phyloP scores from a whole-genome alignment of 1,284 basidiomycete species.

The Ustilago hordei region DNA sequence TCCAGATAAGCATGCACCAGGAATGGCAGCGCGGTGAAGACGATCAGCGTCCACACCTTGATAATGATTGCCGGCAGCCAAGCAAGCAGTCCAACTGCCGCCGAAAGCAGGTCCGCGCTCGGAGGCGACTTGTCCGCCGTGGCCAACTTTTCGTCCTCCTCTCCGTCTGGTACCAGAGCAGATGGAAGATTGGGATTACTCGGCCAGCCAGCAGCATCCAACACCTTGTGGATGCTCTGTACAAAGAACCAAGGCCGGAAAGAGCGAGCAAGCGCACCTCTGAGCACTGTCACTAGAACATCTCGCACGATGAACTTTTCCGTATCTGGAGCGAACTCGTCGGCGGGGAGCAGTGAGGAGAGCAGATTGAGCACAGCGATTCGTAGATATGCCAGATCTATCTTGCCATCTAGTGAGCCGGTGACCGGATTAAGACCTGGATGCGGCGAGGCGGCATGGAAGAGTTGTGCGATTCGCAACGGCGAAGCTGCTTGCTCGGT shows the following conservation, averaged over 20 bases:
- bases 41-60: conserved; percentile 28
- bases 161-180: background rate
- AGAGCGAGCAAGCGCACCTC: conserved; percentile 36
- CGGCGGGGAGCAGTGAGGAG: conserved; percentile 39
- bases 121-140: background rate
- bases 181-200: conserved; percentile 14
- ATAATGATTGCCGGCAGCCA: conserved; percentile 26
- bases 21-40: conserved; percentile 29
- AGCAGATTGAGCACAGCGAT: conserved; percentile 38
- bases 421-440: conserved; percentile 31
- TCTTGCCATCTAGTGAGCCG: conserved; percentile 38
- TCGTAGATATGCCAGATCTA: conserved; percentile 39
- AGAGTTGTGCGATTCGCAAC: conserved; percentile 28
- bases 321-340: conserved; percentile 48
- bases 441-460: conserved; percentile 32
- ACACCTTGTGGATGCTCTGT: conserved; percentile 46
- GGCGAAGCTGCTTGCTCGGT: conserved; percentile 5
- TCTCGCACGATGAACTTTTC: conserved; percentile 53
- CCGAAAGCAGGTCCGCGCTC: background rate
- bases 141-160: background rate
- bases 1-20: conserved; percentile 41
- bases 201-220: conserved; percentile 36
- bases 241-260: conserved; percentile 52
- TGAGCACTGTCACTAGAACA: conserved; percentile 45
- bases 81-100: conserved; percentile 9